Evolutionary conservation across 129 eudicot genomes (phyloP).

Genomic region (Apium graveolens): DNA sequence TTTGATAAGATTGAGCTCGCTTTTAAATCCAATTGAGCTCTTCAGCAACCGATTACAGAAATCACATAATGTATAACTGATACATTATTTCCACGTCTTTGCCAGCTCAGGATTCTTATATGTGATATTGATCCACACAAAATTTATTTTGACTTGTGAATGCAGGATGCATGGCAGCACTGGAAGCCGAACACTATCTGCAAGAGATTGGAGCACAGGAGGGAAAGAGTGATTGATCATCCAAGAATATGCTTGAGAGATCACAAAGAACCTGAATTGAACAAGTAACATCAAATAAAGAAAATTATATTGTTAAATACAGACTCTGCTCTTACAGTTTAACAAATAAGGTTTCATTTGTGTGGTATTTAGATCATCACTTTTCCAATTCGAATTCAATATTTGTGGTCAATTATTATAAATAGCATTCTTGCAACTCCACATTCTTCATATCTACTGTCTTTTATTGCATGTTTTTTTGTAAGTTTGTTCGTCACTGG

Average conservation of each 20-base stretch:
- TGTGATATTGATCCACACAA: neutral
- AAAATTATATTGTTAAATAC: neutral
- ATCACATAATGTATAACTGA: neutral
- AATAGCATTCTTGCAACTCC: neutral
- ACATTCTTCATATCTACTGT: neutral
- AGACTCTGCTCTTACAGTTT: neutral
- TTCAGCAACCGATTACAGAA: neutral
- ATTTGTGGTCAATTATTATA: neutral
- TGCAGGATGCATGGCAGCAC: conserved; percentile 98
- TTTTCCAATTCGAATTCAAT: neutral
- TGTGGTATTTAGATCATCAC: neutral
- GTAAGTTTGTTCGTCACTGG: neutral
- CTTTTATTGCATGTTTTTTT: neutral
- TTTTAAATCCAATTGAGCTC: neutral
- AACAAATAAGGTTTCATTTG: neutral
- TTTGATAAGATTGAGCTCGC: too few species aligned
- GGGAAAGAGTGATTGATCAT: conserved; percentile 77
- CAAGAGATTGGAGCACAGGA: conserved; percentile 82
- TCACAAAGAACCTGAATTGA: neutral
- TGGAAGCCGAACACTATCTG: conserved; percentile 93
- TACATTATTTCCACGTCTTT: neutral
- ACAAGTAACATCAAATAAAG: conserved; percentile 3
- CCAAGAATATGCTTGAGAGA: conserved; percentile 4
- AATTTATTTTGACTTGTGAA: neutral
- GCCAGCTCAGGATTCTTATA: neutral